phyloP scores from a whole-genome alignment of 2,329 filamentous ascomycete genomes.

The Ophiocordyceps australis region DNA sequence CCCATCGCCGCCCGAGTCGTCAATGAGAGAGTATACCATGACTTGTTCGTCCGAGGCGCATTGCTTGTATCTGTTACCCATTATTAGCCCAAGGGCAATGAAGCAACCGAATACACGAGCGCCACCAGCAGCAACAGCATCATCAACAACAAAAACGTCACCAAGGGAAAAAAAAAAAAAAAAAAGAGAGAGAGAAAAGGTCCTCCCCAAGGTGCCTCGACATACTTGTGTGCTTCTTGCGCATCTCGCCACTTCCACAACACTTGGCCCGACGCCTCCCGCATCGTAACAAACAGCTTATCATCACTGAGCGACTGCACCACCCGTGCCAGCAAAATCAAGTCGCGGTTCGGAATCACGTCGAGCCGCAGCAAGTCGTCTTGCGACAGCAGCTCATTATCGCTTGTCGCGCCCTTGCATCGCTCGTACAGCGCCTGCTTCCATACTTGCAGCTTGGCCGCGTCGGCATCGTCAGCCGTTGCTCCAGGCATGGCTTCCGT shows the following conservation, averaged over 20 bases:
- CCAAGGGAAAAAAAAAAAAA: slow-evolving; percentile 1
- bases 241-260: slow-evolving; percentile 38
- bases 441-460: slow-evolving; percentile 27
- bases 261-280: slow-evolving; percentile 19
- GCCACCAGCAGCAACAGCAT: no score
- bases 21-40: slow-evolving; percentile 77
- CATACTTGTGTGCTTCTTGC: slow-evolving; percentile 44
- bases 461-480: slow-evolving; percentile 12
- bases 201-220: no score
- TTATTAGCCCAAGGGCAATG: no score
- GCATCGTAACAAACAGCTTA: slow-evolving; percentile 33
- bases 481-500: slow-evolving; percentile 10
- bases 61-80: slow-evolving; percentile 40
- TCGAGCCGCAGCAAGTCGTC: slow-evolving; percentile 37
- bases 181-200: not conserved
- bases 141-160: not conserved
- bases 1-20: slow-evolving; percentile 66
- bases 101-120: no score
- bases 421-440: slow-evolving; percentile 39
- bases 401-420: slow-evolving; percentile 28
- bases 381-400: slow-evolving; percentile 34
- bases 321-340: slow-evolving; percentile 33
- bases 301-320: slow-evolving; percentile 41
- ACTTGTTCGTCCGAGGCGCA: slow-evolving; percentile 55
- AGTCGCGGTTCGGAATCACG: slow-evolving; percentile 37